Evolutionary conservation across 192 early-diverging fungal species (phyloP).

Genomic region (Rhizophagus prolifer): DNA sequence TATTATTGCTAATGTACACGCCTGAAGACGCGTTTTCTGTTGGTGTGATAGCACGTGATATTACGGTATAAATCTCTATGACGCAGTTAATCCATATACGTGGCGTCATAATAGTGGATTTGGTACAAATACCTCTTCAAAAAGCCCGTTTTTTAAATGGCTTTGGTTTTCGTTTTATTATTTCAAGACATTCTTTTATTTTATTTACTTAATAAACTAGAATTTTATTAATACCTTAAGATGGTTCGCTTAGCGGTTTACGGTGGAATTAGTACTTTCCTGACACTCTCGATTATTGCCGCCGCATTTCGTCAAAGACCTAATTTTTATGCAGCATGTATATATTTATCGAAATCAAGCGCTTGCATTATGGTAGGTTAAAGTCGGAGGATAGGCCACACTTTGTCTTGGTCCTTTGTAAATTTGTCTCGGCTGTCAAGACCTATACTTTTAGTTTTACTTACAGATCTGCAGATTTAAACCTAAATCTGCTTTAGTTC

Average conservation of each 20-base stretch:
- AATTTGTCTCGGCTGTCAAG: background rate
- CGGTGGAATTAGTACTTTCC: constrained; percentile 63
- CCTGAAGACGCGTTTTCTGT: too few species aligned
- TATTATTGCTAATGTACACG: too few species aligned
- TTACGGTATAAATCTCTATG: too few species aligned
- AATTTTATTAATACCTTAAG: background rate
- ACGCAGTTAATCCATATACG: background rate
- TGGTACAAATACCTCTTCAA: background rate
- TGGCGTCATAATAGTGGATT: too few species aligned
- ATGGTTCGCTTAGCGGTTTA: constrained; percentile 69
- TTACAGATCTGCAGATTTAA: background rate
- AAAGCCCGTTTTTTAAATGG: background rate
- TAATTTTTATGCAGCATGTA: constrained; percentile 89
- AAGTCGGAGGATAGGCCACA: background rate
- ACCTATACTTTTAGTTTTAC: background rate
- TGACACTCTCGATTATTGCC: constrained; percentile 62
- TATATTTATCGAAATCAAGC: constrained; percentile 86
- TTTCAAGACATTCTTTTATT: background rate
- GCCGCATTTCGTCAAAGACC: constrained; percentile 65
- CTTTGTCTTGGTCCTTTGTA: background rate
- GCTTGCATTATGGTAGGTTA: constrained; percentile 78
- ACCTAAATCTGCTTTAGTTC: background rate
- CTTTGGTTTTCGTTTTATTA: background rate
- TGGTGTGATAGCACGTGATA: too few species aligned
- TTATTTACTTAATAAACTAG: background rate